Base-by-base conservation (phyloP, 1,139 yeast species). In the Yamadazyma pseudoaaseri region DNA sequence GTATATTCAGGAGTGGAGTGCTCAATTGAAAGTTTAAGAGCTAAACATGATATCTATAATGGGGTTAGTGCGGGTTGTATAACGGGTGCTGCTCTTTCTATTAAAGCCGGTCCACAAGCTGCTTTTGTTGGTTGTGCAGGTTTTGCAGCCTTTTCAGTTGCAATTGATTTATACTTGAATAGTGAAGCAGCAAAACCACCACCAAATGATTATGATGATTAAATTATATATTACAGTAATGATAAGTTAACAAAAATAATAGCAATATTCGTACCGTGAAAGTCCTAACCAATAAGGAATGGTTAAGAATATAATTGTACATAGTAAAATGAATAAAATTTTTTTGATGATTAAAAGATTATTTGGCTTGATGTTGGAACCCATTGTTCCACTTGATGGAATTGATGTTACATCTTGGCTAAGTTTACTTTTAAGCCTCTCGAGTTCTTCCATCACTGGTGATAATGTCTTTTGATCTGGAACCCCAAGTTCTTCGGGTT, bases 1-100 rank as follows among this genome's bases (percentile, higher is more conserved):
- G 84, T 94, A 25, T 92, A 86, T 58, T 79, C 96, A 3, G 97
- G 97, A 18, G 95, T 92, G 3, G 98, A 92, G 58, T 92, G 98
- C 66, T 74, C 83, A 30, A 79, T 92, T 38, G 98, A 92, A 60
- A 69, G 79, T 49, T 62, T 86, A 38, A 69, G 98, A 49, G 98
- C 97, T 3, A 89, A 86, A 52, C 90, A 85, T 54, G 98, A 92
- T 60, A 76, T 90, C 15, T 89, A 85, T 65, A 92, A 92, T 55
- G 97, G 97, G 30, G 79, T 86, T 3, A 73, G 79, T 34, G 97
- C 98, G 4, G 98, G 98, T 2, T 92, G 97, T 60, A 69, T 90
- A 35, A 92, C 98, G 0, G 98, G 97, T 29, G 82, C 79, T 14
- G 97, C 96, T 0, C 72, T 92, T 39, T 95, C 97, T 3, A 75